Evolutionary conservation across 371 early-diverging fungal genomes (phyloP).

Genomic region (Rhizopus delemar): DNA sequence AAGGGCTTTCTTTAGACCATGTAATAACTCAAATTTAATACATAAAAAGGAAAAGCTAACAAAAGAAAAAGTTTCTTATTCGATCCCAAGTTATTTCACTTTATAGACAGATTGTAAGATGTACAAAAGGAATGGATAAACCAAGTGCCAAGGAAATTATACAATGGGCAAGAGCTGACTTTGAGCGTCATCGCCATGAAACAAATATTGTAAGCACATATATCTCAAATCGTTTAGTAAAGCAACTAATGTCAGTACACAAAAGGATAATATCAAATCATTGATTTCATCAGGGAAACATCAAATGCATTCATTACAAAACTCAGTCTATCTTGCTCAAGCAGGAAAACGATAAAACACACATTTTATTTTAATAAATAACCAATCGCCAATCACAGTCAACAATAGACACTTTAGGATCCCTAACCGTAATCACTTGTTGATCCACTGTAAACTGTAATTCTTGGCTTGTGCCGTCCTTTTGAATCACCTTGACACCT

Average conservation of each 20-base stretch:
- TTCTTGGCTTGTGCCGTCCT: conserved; percentile 4
- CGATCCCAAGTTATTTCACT: conserved; percentile 58
- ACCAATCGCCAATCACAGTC: conserved; percentile 62
- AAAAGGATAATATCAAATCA: conserved; percentile 59
- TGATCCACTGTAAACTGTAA: conserved; percentile 27
- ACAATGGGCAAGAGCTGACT: conserved; percentile 62
- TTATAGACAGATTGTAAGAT: conserved; percentile 61
- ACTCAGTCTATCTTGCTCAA: conserved; percentile 47
- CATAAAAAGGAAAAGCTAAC: no score
- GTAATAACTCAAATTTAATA: conserved; percentile 18
- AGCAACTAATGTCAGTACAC: conserved; percentile 9
- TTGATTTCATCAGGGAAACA: conserved; percentile 60
- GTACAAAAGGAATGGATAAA: conserved; percentile 58
- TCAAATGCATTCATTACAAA: conserved; percentile 62
- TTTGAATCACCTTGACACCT: conserved; percentile 22
- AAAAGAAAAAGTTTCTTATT: conserved; percentile 52
- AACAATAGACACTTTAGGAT: conserved; percentile 65
- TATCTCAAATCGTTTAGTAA: background rate
- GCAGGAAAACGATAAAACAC: conserved; percentile 9
- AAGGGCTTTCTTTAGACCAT: conserved; percentile 43
- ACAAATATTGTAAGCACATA: conserved; percentile 48
- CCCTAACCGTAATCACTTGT: conserved; percentile 58
- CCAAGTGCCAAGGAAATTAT: conserved; percentile 53
- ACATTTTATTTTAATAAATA: conserved; percentile 29
- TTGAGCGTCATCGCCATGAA: conserved; percentile 62